Evolutionary conservation across 495 filamentous ascomycete genomes (phyloP).

Genomic region (Penicillium robsamsonii): DNA sequence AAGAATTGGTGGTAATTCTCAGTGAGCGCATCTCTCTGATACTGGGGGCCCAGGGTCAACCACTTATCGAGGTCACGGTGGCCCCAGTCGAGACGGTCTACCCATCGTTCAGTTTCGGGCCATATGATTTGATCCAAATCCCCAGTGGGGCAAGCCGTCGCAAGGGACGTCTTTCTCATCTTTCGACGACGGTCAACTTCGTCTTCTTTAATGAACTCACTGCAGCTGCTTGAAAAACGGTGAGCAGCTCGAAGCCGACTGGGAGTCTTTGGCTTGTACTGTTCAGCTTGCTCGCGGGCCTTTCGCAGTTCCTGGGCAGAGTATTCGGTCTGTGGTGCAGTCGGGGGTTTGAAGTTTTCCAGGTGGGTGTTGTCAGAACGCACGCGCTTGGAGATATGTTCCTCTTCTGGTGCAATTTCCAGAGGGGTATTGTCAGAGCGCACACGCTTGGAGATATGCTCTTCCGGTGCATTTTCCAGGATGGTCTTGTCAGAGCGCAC

Average conservation of each 20-base stretch:
- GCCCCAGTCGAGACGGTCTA: not conserved
- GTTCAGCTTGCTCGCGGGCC: conserved; percentile 39
- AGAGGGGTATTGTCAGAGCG: not conserved
- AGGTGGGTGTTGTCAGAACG: not conserved
- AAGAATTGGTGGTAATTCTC: too few species aligned
- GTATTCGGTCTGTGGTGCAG: not conserved
- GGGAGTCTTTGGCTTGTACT: conserved; percentile 48
- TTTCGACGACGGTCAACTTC: not conserved
- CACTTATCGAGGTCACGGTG: not conserved
- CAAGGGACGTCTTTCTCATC: not conserved
- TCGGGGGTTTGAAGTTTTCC: not conserved
- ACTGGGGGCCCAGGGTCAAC: too few species aligned
- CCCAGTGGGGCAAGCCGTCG: not conserved
- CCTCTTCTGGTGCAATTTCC: not conserved
- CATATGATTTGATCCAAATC: not conserved
- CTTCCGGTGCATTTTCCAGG: not conserved
- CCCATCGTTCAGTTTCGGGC: conserved; percentile 1
- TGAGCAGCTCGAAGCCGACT: conserved; percentile 45
- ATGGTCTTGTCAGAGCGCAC: not conserved
- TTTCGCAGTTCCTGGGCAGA: conserved; percentile 16
- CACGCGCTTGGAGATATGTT: too few species aligned
- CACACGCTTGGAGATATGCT: not conserved
- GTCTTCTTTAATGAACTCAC: too few species aligned
- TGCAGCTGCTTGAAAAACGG: conserved; percentile 31
- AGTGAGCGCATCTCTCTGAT: too few species aligned